Conservation (phyloP, 108 stramenopile genomes). For the Licmophora abbreviata region DNA sequence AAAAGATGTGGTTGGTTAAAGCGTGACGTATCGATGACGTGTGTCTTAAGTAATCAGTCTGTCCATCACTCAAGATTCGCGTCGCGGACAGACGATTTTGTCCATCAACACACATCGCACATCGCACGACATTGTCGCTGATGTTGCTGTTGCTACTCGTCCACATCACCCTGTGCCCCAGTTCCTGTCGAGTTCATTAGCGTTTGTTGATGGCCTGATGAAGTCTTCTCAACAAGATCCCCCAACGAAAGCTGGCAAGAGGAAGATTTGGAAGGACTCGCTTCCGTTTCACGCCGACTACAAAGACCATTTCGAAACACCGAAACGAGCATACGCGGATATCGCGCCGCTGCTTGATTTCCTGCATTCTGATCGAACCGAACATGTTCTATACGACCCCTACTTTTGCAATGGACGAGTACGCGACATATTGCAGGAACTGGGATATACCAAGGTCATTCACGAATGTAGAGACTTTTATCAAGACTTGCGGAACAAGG, state of each 20-base stretch:
- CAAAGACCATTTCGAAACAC: constrained; percentile 85
- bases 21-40: no score
- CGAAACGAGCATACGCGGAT: constrained; percentile 46
- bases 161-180: no score
- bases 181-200: no score
- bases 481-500: constrained; percentile 42
- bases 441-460: constrained; percentile 43
- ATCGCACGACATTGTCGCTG: no score
- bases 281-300: constrained; percentile 68
- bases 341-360: constrained; percentile 38
- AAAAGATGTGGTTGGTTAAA: no score
- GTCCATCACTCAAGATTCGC: no score
- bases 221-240: not conserved
- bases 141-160: no score
- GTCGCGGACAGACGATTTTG: no score
- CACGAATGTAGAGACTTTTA: constrained; percentile 85
- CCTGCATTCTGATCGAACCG: constrained; percentile 2
- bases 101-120: no score
- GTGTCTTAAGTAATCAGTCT: no score
- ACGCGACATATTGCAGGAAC: constrained; percentile 17
- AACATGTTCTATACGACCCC: constrained; percentile 57
- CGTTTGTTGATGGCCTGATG: no score
- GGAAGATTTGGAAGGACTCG: not conserved
- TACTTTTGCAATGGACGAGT: constrained; percentile 74
- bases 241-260: not conserved